These are phyloP conservation scores for Phlebopus sp. DNA, from an alignment of 1,284 basidiomycete species.

Conservation along the genomic window DNA sequence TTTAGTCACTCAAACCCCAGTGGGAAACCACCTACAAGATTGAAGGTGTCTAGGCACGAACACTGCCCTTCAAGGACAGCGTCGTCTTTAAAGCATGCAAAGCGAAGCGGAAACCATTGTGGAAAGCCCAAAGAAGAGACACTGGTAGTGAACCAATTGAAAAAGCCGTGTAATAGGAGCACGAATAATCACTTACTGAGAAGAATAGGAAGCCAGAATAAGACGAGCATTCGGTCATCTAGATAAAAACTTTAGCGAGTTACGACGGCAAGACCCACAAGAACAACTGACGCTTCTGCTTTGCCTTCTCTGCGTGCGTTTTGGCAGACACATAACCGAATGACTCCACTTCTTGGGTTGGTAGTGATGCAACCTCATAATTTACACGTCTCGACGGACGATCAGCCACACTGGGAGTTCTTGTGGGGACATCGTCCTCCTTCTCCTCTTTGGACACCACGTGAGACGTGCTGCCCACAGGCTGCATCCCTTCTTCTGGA, in stretches of 20 bases:
- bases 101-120: conserved; percentile 55
- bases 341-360: conserved; percentile 64
- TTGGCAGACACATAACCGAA: conserved; percentile 60
- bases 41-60: conserved; percentile 32
- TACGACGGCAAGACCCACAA: background rate
- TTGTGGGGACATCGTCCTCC: conserved; percentile 8
- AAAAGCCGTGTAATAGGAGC: conserved; percentile 9
- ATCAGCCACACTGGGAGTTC: conserved; percentile 11
- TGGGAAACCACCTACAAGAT: conserved; percentile 4
- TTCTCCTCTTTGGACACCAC: conserved; percentile 8
- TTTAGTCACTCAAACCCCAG: background rate
- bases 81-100: conserved; percentile 52
- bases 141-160: conserved; percentile 42
- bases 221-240: conserved; percentile 91
- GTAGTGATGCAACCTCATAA: conserved; percentile 49
- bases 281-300: conserved; percentile 66
- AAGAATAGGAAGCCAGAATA: conserved; percentile 94
- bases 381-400: conserved; percentile 39
- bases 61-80: conserved; percentile 45
- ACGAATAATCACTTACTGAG: conserved; percentile 52
- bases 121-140: conserved; percentile 64
- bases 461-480: conserved; percentile 1
- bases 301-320: conserved; percentile 49
- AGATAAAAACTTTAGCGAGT: conserved; percentile 12
- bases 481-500: conserved; percentile 21